A percentile compares a stretch with the other conserved stretches of the same genome.
phyloP scores from a whole-genome alignment of 306 rosid genomes.

The Corylus americana region DNA sequence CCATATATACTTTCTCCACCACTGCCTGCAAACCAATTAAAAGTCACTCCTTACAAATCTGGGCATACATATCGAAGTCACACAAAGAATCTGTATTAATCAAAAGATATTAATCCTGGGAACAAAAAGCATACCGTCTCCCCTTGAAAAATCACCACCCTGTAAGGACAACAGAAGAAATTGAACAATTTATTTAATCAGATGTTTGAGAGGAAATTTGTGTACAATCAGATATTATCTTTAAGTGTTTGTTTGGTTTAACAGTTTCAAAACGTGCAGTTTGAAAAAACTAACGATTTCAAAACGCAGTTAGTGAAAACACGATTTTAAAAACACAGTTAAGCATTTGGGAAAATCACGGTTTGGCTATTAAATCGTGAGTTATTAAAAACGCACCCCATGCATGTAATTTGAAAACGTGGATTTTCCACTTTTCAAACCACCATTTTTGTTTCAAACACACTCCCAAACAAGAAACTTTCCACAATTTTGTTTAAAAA shows the following conservation, averaged over 20 bases:
- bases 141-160: conserved; percentile 97
- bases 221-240: neutral
- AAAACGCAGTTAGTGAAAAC: too few relatives aligned
- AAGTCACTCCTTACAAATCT: conserved; percentile 39
- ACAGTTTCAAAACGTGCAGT: too few relatives aligned
- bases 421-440: too few relatives aligned
- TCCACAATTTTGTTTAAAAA: too few relatives aligned
- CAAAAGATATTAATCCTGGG: conserved; percentile 25
- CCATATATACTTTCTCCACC: conserved; percentile 99
- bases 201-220: conserved; percentile 17
- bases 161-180: conserved; percentile 39
- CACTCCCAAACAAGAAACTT: too few relatives aligned
- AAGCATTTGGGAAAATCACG: too few relatives aligned
- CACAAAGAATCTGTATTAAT: conserved; percentile 27
- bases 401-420: too few relatives aligned
- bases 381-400: too few relatives aligned
- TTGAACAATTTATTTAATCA: conserved; percentile 13
- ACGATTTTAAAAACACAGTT: too few relatives aligned
- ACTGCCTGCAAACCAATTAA: conserved; percentile 72
- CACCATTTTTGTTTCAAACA: too few relatives aligned
- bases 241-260: neutral
- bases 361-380: too few relatives aligned
- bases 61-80: conserved; percentile 32
- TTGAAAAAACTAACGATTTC: too few relatives aligned
- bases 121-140: conserved; percentile 72